These are phyloP conservation scores for Ogataea dorogensis DNA, from an alignment of 805 yeast genomes.

Conservation along the genomic window DNA sequence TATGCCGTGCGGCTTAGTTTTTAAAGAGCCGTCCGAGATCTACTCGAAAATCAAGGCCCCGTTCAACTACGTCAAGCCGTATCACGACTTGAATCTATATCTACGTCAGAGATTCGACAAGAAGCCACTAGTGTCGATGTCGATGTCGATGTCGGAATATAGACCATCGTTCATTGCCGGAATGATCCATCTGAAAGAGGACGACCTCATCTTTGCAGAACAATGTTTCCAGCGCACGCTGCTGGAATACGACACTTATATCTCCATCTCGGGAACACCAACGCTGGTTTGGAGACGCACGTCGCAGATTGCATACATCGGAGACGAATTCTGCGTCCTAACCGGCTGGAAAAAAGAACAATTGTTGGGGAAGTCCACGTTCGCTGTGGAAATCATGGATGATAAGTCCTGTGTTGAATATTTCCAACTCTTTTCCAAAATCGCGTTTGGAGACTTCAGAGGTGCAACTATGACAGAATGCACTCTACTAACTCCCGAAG, in stretches of 20 bases:
- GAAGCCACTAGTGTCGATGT: slow-evolving; percentile 66
- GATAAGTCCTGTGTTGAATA: slow-evolving; percentile 84
- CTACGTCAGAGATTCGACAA: slow-evolving; percentile 68
- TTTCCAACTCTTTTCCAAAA: slow-evolving; percentile 77
- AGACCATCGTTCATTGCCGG: slow-evolving; percentile 93
- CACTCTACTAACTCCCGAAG: slow-evolving; percentile 61
- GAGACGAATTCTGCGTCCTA: slow-evolving; percentile 86
- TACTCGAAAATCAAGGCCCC: slow-evolving; percentile 75
- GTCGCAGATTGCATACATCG: slow-evolving; percentile 92
- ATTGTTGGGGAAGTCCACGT: slow-evolving; percentile 62
- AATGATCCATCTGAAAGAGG: slow-evolving; percentile 82
- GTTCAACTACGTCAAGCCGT: slow-evolving; percentile 87
- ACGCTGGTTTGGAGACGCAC: slow-evolving; percentile 95
- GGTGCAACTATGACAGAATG: slow-evolving; percentile 91
- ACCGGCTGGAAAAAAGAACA: slow-evolving; percentile 87
- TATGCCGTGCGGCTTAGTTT: slow-evolving; percentile 41
- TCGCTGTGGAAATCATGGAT: slow-evolving; percentile 81
- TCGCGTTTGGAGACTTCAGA: slow-evolving; percentile 87
- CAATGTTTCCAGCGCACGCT: slow-evolving; percentile 93
- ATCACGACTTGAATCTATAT: slow-evolving; percentile 75
- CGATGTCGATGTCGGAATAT: slow-evolving; percentile 84
- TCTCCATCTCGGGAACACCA: slow-evolving; percentile 86
- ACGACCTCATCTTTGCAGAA: slow-evolving; percentile 91
- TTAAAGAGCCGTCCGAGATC: slow-evolving; percentile 71
- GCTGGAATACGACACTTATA: slow-evolving; percentile 82